A percentile compares a stretch with the other conserved stretches of the same genome.
Evolutionary conservation across 192 early-diverging fungal genomes (phyloP).

Genomic region (Funneliformis geosporum): DNA sequence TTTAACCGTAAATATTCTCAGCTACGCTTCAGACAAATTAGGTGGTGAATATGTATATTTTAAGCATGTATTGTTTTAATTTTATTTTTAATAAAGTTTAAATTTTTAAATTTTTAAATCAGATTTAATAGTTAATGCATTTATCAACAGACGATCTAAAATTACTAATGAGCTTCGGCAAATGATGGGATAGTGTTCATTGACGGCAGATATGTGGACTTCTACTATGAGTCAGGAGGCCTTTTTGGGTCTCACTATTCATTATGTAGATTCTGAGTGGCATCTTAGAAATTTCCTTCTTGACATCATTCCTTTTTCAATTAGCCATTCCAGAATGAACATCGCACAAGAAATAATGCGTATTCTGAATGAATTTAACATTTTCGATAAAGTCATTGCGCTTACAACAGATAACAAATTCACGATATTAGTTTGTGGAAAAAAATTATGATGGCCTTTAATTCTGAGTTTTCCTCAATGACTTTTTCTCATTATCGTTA

Average conservation of each 20-base stretch:
- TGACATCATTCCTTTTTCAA: not conserved
- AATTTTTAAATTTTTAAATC: no score
- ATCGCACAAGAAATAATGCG: not conserved
- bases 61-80: no score
- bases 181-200: not conserved
- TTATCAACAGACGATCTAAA: not conserved
- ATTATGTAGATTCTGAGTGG: not conserved
- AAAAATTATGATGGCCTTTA: not conserved
- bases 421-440: not conserved
- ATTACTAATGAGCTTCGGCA: not conserved
- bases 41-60: not conserved
- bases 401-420: constrained; percentile 8
- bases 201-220: no score
- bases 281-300: not conserved
- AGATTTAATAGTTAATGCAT: not conserved
- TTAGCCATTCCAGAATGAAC: not conserved
- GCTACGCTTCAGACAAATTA: no score
- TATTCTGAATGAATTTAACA: not conserved
- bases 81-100: no score
- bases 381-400: not conserved
- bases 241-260: not conserved
- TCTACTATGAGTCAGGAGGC: not conserved
- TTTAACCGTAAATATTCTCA: no score
- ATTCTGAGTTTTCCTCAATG: not conserved
- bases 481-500: not conserved